Base-by-base conservation (phyloP, 2,329 filamentous ascomycete species). In the Sporothrix phasma region DNA sequence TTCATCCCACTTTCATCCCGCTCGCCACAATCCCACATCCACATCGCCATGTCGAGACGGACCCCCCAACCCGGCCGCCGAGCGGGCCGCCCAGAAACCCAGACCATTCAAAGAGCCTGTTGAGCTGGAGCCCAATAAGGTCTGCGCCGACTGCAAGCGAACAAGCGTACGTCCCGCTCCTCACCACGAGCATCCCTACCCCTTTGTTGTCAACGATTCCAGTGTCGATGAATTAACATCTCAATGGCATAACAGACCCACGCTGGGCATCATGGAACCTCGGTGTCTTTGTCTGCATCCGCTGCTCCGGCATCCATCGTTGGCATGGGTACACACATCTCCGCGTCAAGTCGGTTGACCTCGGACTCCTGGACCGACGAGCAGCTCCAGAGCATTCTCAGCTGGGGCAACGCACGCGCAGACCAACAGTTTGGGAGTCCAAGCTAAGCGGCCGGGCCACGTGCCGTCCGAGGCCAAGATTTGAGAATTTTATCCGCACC, bases 201-300 rank as follows among this genome's bases (percentile, higher is more conserved):
- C 24, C 19, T 37, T 24, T 17, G 3, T 17, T 41, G 39, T 43
- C 17, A 53, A 15, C 22, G n/a, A n/a, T n/a, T n/a, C n/a, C n/a
- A n/a, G n/a, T n/a, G n/a, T n/a, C n/a, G n/a, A n/a, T 15, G 37
- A 6, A 5, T 15, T 31, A 4, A 43, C 59, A 19, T 4, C 2
- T 43, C 39, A 15, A 60, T 31, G 2, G 2, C n/a, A n/a, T 37
- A 2, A n/a, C 74, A 96, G 91, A 97, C 79, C 94, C 94, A 66
- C 85, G 94, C 88, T 99, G 94, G 94, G 94, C 94, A 37, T 97
- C 92, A 74, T 99, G 94, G 94, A 99, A 99, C 75, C 79, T 99
- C 63, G 94, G 94, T 71, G 87, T 99, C 73, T 99, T 99, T 74
- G 81, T 99, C 73, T 99, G 94, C 81, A 99, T 99, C 75, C 88